Percentiles rank a stretch among this genome's conserved stretches.
phyloP scores from a whole-genome alignment of 352 stramenopile species.

The Globisporangium paddicum region DNA sequence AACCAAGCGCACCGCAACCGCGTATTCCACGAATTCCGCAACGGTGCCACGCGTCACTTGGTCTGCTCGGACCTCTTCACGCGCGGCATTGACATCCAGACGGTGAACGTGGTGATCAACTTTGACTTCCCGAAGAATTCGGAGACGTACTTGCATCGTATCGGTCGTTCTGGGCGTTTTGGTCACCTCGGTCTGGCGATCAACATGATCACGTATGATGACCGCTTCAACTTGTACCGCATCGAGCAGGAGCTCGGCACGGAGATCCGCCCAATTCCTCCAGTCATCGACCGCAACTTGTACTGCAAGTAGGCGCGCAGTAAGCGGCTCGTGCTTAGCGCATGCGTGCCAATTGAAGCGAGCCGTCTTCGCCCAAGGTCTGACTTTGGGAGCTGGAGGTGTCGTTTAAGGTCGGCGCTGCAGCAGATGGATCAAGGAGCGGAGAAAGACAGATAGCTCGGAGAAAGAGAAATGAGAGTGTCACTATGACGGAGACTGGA shows the following conservation, averaged over 20 bases:
- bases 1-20: constrained; percentile 98
- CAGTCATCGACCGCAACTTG: constrained; percentile 97
- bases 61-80: constrained; percentile 99
- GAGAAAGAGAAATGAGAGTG: background rate
- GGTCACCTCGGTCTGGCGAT: constrained; percentile 98
- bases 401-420: background rate
- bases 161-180: constrained; percentile 97
- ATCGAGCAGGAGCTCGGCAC: constrained; percentile 99
- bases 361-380: background rate
- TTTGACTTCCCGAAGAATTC: constrained; percentile 99
- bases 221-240: constrained; percentile 96
- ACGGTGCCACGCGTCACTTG: constrained; percentile 95
- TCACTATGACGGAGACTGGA: background rate
- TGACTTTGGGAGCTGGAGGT: background rate
- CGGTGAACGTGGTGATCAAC: constrained; percentile 99
- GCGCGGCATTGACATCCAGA: constrained; percentile 99
- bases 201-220: constrained; percentile 99
- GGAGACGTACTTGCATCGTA: constrained; percentile 99
- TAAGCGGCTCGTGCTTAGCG: background rate
- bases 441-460: background rate
- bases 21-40: constrained; percentile 99
- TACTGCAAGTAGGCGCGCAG: constrained; percentile 91
- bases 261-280: constrained; percentile 98
- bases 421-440: background rate
- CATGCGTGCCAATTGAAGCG: background rate